Evolutionary conservation across 768 basidiomycete species (phyloP).

Genomic region (Mycena metata): DNA sequence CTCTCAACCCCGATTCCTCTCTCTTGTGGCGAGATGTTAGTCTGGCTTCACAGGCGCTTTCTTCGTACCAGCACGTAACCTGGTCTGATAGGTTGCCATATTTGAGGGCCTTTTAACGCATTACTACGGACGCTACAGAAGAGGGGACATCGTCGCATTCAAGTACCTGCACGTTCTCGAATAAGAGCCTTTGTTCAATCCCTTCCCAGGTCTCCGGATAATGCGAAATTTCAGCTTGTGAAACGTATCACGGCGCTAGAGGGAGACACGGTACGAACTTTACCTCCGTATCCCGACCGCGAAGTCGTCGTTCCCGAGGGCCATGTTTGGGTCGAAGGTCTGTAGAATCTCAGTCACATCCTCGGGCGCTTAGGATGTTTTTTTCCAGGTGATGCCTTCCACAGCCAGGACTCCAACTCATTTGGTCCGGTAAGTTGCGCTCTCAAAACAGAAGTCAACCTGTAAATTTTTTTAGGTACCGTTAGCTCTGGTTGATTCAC

Average conservation of each 20-base stretch:
- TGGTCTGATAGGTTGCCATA: slow-evolving; percentile 49
- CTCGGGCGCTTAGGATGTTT: slow-evolving; percentile 3
- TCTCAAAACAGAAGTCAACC: neutral
- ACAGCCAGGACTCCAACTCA: slow-evolving; percentile 78
- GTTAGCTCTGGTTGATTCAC: slow-evolving; percentile 30
- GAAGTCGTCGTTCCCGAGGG: slow-evolving; percentile 70
- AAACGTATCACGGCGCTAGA: slow-evolving; percentile 77
- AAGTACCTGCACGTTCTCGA: slow-evolving; percentile 50
- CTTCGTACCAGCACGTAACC: no score
- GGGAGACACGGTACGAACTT: slow-evolving; percentile 74
- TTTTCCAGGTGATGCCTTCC: slow-evolving; percentile 75
- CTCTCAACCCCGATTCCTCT: slow-evolving; percentile 81
- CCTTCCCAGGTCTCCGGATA: slow-evolving; percentile 67
- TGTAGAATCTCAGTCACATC: slow-evolving; percentile 28
- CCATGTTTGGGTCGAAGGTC: slow-evolving; percentile 84
- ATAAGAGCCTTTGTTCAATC: neutral
- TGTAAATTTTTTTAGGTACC: slow-evolving; percentile 21
- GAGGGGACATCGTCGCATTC: slow-evolving; percentile 78
- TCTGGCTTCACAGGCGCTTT: no score
- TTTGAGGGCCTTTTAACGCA: slow-evolving; percentile 68
- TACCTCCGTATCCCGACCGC: slow-evolving; percentile 74
- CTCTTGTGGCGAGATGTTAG: slow-evolving; percentile 64
- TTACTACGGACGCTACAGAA: slow-evolving; percentile 51
- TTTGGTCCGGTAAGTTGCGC: slow-evolving; percentile 73
- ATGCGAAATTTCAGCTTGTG: slow-evolving; percentile 66